Base-by-base conservation (phyloP, 2,329 filamentous ascomycete species). In the Colletotrichum sublineola region DNA sequence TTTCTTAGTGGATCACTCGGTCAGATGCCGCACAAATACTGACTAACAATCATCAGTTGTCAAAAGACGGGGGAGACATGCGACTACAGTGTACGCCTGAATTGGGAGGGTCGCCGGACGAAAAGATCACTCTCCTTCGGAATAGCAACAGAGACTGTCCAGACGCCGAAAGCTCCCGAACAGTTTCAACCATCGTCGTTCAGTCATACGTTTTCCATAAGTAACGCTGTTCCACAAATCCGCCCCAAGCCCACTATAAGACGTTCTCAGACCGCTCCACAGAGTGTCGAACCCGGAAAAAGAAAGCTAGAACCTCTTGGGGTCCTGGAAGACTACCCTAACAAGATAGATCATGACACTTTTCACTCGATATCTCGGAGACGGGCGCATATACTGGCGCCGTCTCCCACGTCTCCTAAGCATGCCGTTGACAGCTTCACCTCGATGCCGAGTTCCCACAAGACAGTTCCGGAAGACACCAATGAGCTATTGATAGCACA, bases 41-140 rank as follows among this genome's bases (percentile, higher is more conserved):
- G 14, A 56, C 66, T 58, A 58, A 58, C 38, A 8, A 36, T 6
- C 24, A 42, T 29, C 8, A 86, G 85, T 78, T 96, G 94, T 81
- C 86, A 90, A 76, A 90, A 90, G 73, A 90, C 91, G 74, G 90
- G 91, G 73, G 92, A 94, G 78, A 83, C 84, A 58, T 96, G 94
- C 83, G 93, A 96, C 81, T 96, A 95, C 80, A 93, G 90, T 77
- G 93, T 96, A 76, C 88, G 92, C 42, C 83, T 96, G 75, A 95
- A 95, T 77, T 96, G 94, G 94, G 91, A 92, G 73, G 93, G 93
- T 5, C 88, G 93, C 68, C 86, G 88, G 62, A 92, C 89, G 78
- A 90, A 88, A 81, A 87, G 86, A 73, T 82, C 82, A 63, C 82
- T 85, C 75, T 74, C 81, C 75, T 77, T 83, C 56, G 72, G 78